Evolutionary conservation across 2,329 filamentous ascomycete genomes (phyloP).

Genomic region (Phialocephala subalpina): DNA sequence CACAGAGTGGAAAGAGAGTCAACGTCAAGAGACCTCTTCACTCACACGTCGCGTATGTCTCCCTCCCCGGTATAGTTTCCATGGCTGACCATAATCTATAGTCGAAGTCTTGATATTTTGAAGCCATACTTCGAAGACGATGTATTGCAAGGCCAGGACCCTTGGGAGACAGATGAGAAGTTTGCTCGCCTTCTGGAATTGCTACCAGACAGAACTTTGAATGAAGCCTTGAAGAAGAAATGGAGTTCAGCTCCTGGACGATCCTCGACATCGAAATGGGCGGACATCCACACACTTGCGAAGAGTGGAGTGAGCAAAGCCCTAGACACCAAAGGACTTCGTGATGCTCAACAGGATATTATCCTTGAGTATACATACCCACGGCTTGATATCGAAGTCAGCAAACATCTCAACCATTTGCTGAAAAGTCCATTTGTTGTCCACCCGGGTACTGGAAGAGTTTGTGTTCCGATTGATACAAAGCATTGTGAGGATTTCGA

Average conservation of each 20-base stretch:
- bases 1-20: constrained; percentile 86
- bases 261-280: constrained; percentile 84
- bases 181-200: constrained; percentile 82
- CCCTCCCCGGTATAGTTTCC: background rate
- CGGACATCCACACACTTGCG: constrained; percentile 88
- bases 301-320: constrained; percentile 76
- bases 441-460: constrained; percentile 90
- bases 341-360: constrained; percentile 94
- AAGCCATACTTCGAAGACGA: constrained; percentile 85
- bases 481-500: constrained; percentile 81
- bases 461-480: constrained; percentile 94
- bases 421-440: constrained; percentile 97
- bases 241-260: constrained; percentile 87
- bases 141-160: constrained; percentile 85
- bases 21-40: constrained; percentile 87
- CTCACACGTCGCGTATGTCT: constrained; percentile 78
- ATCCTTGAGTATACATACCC: constrained; percentile 98
- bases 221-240: constrained; percentile 83
- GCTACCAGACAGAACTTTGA: constrained; percentile 81
- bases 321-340: constrained; percentile 76
- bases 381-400: constrained; percentile 94
- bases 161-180: constrained; percentile 76
- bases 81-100: constrained; percentile 41
- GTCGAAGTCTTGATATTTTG: constrained; percentile 85
- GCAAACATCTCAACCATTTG: constrained; percentile 97